phyloP scores from a whole-genome alignment of 129 eudicot genomes.

The Silybum marianum region DNA sequence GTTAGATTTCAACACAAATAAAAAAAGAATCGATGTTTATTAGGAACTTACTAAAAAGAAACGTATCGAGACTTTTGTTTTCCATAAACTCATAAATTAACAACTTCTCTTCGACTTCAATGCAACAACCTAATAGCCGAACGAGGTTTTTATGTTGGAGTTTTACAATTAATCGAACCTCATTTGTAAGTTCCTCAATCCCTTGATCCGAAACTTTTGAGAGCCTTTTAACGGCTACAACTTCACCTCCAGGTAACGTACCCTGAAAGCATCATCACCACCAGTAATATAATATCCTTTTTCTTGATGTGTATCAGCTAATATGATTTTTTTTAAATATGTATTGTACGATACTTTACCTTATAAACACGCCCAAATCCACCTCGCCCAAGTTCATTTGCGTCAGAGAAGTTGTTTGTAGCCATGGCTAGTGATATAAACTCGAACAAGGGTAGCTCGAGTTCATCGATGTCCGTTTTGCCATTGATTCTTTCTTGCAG shows the following conservation, averaged over 20 bases:
- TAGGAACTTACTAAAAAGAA: slow-evolving; percentile 27
- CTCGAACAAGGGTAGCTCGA: not conserved
- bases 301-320: not conserved
- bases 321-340: not conserved
- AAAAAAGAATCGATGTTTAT: not conserved
- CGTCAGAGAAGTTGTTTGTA: not conserved
- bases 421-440: not conserved
- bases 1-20: not conserved
- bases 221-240: slow-evolving; percentile 67
- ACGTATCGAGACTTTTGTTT: slow-evolving; percentile 57
- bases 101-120: slow-evolving; percentile 37
- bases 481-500: not conserved
- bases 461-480: not conserved
- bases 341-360: not conserved
- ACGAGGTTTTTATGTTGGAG: slow-evolving; percentile 77
- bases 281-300: too few species aligned
- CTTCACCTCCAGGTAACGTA: not conserved
- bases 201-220: slow-evolving; percentile 67
- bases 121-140: slow-evolving; percentile 60
- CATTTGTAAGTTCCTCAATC: slow-evolving; percentile 62
- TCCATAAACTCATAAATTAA: slow-evolving; percentile 50
- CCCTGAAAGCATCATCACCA: not conserved
- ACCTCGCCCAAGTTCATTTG: slow-evolving; percentile 12
- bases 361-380: slow-evolving; percentile 11
- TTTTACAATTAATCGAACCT: slow-evolving; percentile 55